These are phyloP conservation scores for Fusarium sororula DNA, from an alignment of 2,329 filamentous ascomycete genomes.

Conservation along the genomic window DNA sequence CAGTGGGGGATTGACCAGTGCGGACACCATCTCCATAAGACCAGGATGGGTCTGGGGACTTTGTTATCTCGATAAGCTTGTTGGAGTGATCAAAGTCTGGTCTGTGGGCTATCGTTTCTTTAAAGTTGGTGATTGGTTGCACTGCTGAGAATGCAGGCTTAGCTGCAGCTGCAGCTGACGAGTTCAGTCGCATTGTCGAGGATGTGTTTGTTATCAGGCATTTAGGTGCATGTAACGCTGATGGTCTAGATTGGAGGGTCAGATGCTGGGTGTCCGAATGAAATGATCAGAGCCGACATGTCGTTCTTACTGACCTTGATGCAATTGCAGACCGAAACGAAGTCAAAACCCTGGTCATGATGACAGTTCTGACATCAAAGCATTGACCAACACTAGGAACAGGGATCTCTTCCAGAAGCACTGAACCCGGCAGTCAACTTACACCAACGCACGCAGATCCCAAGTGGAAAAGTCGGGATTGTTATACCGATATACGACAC, in stretches of 20 bases:
- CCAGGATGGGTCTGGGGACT: constrained; percentile 57
- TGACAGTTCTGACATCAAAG: not conserved
- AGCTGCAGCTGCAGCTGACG: constrained; percentile 14
- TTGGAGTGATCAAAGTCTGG: constrained; percentile 39
- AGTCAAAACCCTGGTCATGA: not conserved
- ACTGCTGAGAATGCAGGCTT: constrained; percentile 39
- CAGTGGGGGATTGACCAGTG: constrained; percentile 7
- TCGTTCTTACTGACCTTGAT: not conserved
- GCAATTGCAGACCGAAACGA: not conserved
- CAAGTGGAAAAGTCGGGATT: not conserved
- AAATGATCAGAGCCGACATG: not conserved
- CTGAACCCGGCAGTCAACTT: not conserved
- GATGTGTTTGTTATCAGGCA: not conserved
- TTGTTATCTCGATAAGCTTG: constrained; percentile 39
- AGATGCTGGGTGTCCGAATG: not conserved
- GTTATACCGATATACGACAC: constrained; percentile 15
- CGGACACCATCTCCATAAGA: constrained; percentile 51
- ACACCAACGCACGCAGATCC: not conserved
- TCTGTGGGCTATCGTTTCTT: constrained; percentile 34
- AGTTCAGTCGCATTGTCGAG: constrained; percentile 15
- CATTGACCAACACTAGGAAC: not conserved
- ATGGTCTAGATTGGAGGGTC: not conserved
- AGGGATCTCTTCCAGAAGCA: not conserved
- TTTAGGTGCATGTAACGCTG: not conserved
- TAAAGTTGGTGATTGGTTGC: constrained; percentile 35